Evolutionary conservation across 2,329 filamentous ascomycete genomes (phyloP).

Genomic region (Aspergillus sp.): DNA sequence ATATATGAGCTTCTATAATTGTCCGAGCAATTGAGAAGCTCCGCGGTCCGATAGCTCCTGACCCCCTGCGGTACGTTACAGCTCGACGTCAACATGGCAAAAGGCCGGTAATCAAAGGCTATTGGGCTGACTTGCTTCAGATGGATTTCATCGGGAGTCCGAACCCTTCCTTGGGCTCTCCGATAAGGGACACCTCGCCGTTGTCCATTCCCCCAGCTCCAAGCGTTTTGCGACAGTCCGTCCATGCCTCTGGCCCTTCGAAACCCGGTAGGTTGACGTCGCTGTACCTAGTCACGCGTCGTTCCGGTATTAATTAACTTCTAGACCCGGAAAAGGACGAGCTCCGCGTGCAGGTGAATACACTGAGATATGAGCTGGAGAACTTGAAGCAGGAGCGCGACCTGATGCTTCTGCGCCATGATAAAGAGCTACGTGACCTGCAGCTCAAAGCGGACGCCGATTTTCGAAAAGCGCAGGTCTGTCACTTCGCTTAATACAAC

Average conservation of each 20-base stretch:
- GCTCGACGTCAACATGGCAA: not conserved
- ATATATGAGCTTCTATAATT: not conserved
- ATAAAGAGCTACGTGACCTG: conserved; percentile 80
- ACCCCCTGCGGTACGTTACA: conserved; percentile 8
- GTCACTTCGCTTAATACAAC: conserved; percentile 3
- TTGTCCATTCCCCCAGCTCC: conserved; percentile 39
- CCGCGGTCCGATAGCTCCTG: not conserved
- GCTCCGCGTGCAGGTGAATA: conserved; percentile 86
- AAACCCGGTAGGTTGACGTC: conserved; percentile 40
- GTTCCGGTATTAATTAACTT: conserved; percentile 16
- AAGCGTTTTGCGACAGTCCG: conserved; percentile 43
- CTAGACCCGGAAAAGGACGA: conserved; percentile 66
- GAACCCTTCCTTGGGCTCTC: conserved; percentile 64
- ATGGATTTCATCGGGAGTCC: conserved; percentile 49
- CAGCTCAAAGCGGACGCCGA: conserved; percentile 84
- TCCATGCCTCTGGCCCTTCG: conserved; percentile 38
- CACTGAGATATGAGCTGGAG: conserved; percentile 83
- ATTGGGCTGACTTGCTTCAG: conserved; percentile 23
- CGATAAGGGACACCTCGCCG: conserved; percentile 58
- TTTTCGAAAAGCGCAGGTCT: conserved; percentile 67
- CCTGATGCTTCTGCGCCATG: conserved; percentile 74
- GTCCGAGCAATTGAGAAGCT: not conserved
- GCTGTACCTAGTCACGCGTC: not conserved
- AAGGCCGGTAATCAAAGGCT: not conserved
- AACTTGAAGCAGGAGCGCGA: conserved; percentile 88